These are phyloP conservation scores for Globisporangium radiosum DNA, from an alignment of 352 stramenopile species.

Conservation along the genomic window DNA sequence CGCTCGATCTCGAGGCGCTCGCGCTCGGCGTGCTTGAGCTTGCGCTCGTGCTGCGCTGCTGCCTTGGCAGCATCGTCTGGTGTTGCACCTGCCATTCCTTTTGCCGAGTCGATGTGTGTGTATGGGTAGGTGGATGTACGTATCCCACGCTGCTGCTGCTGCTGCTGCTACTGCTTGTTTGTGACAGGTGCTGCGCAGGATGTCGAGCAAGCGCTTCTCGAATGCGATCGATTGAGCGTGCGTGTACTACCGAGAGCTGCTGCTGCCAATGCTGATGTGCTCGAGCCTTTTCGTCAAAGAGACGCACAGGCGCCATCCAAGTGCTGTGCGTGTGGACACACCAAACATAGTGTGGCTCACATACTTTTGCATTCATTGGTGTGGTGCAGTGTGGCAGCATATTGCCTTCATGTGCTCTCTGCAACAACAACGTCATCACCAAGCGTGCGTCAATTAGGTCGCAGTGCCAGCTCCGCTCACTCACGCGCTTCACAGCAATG, in stretches of 20 bases:
- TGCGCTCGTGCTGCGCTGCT: conserved; percentile 16
- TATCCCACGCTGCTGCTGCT: too few species aligned
- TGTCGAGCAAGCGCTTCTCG: neutral
- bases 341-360: neutral
- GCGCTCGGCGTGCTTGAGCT: conserved; percentile 70
- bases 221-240: neutral
- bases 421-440: neutral
- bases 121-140: neutral
- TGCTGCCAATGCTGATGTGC: neutral
- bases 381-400: too few species aligned
- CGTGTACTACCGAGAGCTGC: neutral
- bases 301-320: too few species aligned
- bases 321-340: neutral
- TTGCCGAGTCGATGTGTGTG: neutral
- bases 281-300: neutral
- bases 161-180: too few species aligned
- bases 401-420: too few species aligned
- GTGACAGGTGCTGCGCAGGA: too few species aligned
- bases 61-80: neutral
- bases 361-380: neutral
- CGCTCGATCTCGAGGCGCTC: conserved; percentile 64
- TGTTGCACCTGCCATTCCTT: neutral
- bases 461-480: too few species aligned
- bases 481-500: neutral
- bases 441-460: neutral